A percentile compares a stretch with the other conserved stretches of the same genome.
phyloP scores from a whole-genome alignment of 1,284 basidiomycete species.

The Cutaneotrichosporon daszewskae region DNA sequence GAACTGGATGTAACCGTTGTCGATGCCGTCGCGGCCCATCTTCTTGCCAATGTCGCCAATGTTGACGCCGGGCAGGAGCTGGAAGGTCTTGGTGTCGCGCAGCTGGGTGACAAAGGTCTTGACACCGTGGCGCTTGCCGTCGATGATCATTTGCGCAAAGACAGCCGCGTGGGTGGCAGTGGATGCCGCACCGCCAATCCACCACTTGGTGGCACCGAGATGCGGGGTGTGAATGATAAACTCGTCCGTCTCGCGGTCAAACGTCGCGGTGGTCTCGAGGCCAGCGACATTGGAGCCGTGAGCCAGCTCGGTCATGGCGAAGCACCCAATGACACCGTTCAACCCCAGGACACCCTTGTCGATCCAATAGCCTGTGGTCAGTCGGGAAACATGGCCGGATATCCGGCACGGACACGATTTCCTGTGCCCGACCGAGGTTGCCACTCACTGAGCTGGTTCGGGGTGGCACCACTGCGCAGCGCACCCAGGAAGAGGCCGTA shows the following conservation, averaged over 20 bases:
- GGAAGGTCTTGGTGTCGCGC: constrained; percentile 52
- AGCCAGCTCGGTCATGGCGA: constrained; percentile 53
- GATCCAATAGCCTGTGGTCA: constrained; percentile 51
- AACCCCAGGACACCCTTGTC: constrained; percentile 53
- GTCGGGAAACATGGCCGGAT: too few species aligned
- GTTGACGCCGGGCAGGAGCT: constrained; percentile 51
- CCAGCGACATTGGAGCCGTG: constrained; percentile 56
- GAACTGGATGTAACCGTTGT: constrained; percentile 75
- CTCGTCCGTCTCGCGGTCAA: constrained; percentile 53
- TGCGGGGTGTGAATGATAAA: constrained; percentile 56
- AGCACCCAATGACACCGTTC: constrained; percentile 56
- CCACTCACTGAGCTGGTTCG: constrained; percentile 43
- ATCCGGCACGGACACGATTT: too few species aligned
- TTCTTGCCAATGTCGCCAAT: constrained; percentile 59
- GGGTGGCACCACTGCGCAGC: constrained; percentile 45
- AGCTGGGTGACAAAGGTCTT: constrained; percentile 57
- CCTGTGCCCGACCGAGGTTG: too few species aligned
- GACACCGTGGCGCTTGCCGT: constrained; percentile 54
- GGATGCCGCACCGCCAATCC: constrained; percentile 57
- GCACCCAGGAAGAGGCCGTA: constrained; percentile 54
- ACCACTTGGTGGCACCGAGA: constrained; percentile 54
- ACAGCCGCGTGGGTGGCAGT: constrained; percentile 56
- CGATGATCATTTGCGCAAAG: constrained; percentile 54
- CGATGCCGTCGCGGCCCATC: constrained; percentile 62
- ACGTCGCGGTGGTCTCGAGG: constrained; percentile 56